Base-by-base conservation (phyloP, 495 filamentous ascomycete species). In the Ramalina peruviana region DNA sequence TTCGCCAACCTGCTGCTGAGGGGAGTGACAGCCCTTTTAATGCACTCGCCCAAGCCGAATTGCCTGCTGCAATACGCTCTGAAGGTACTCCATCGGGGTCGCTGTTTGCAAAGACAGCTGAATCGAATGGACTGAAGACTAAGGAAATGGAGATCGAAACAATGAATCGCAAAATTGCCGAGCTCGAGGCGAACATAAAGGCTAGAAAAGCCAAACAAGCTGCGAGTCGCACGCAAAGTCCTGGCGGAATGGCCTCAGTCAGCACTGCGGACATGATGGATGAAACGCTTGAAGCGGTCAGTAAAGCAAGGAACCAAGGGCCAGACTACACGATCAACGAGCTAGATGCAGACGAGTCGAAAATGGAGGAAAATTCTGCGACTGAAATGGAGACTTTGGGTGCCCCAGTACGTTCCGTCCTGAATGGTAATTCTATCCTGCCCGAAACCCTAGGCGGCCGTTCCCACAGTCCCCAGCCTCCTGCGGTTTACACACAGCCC, bases 81-180 rank as follows among this genome's bases (percentile, higher is more conserved):
- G 13, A 52, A 44, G 15, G 26, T 9, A 76, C 68, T 6, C 65
- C 57, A 49, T 55, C 56, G 21, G 45, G 44, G 20, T 38, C 63
- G 3, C 67, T 68, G 41, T 63, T 58, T 1, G 51, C 62, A 40
- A 51, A 51, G 16, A 61, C 60, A 30, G 56, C 50, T n/a, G 69
- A 72, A 39, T 57, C 65, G 43, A 77, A 80, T 30, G 73, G 81
- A 42, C 71, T 94, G 9, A 72, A 76, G 44, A 54, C 69, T 20
- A 83, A 82, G 57, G 75, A 85, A 49, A 70, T 76, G 52, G 75
- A 81, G 51, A 90, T 94, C 44, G 75, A 85, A 60, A 72, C 73
- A 37, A 77, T 89, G 70, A 85, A 78, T 54, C 75, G 75, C 60
- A 81, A 73, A 49, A 90, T 94, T 60, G 83, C 81, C 15, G 81